phyloP scores from a whole-genome alignment of 2,329 filamentous ascomycete genomes.

The Gnomoniopsis sp. region DNA sequence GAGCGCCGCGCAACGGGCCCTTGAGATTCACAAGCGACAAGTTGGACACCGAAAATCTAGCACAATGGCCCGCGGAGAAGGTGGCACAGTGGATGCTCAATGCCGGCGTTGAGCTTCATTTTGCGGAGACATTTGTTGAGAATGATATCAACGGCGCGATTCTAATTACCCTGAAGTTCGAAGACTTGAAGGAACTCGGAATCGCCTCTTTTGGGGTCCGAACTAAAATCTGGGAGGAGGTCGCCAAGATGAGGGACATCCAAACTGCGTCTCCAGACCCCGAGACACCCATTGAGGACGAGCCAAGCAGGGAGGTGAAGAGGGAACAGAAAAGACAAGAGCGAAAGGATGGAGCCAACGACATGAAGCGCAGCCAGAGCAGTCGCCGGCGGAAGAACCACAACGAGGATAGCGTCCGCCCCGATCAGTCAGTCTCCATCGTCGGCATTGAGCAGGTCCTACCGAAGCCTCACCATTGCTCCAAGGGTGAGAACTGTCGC shows the following conservation, averaged over 20 bases:
- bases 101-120: conserved; percentile 70
- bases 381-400: conserved; percentile 35
- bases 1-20: conserved; percentile 43
- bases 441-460: conserved; percentile 88
- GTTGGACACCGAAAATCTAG: conserved; percentile 57
- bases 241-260: conserved; percentile 63
- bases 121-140: conserved; percentile 80
- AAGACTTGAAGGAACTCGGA: conserved; percentile 77
- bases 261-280: conserved; percentile 48
- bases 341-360: conserved; percentile 28
- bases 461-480: conserved; percentile 79
- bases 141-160: conserved; percentile 92
- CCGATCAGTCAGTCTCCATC: conserved; percentile 82
- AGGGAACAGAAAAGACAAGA: conserved; percentile 42
- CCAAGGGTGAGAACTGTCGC: conserved; percentile 80
- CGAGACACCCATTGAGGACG: conserved; percentile 60
- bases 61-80: conserved; percentile 69
- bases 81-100: conserved; percentile 86
- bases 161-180: conserved; percentile 85
- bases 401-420: conserved; percentile 66
- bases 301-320: conserved; percentile 47
- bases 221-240: conserved; percentile 76
- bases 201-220: conserved; percentile 80
- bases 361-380: conserved; percentile 38
- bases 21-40: conserved; percentile 55